phyloP scores from a whole-genome alignment of 2,329 filamentous ascomycete genomes.

The Hymenoscyphus albidus region DNA sequence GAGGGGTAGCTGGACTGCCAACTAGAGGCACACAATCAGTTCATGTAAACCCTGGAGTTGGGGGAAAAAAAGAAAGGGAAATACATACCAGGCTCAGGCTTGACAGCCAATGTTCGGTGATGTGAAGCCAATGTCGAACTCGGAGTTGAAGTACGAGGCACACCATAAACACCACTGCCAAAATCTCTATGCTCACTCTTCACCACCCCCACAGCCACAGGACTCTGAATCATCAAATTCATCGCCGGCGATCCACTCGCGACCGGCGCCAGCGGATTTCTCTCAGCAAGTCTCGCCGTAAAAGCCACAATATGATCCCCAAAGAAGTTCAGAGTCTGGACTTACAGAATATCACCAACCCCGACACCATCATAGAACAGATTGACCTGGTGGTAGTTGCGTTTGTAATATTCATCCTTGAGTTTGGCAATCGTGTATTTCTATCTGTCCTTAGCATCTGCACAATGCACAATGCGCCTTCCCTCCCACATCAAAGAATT shows the following conservation, averaged over 20 bases:
- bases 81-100: neutral
- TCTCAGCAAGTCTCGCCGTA: constrained; percentile 8
- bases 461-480: neutral
- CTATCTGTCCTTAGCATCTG: neutral
- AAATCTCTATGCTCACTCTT: neutral
- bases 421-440: constrained; percentile 13
- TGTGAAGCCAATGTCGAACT: neutral
- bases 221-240: neutral
- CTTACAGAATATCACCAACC: constrained; percentile 12
- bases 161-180: neutral
- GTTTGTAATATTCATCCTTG: constrained; percentile 16
- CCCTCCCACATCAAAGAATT: too few relatives aligned
- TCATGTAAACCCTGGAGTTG: neutral
- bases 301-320: constrained; percentile 19
- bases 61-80: neutral
- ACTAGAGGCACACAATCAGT: neutral
- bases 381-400: constrained; percentile 2
- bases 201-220: neutral
- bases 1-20: neutral
- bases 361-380: constrained; percentile 6
- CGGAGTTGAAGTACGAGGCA: neutral
- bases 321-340: constrained; percentile 13
- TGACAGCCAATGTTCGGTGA: neutral
- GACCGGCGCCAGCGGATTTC: neutral
- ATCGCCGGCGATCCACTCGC: too few relatives aligned